A percentile compares a stretch with the other conserved stretches of the same genome.
Evolutionary conservation across 2,329 filamentous ascomycete species (phyloP).

Genomic region (Scedosporium dehoogii): DNA sequence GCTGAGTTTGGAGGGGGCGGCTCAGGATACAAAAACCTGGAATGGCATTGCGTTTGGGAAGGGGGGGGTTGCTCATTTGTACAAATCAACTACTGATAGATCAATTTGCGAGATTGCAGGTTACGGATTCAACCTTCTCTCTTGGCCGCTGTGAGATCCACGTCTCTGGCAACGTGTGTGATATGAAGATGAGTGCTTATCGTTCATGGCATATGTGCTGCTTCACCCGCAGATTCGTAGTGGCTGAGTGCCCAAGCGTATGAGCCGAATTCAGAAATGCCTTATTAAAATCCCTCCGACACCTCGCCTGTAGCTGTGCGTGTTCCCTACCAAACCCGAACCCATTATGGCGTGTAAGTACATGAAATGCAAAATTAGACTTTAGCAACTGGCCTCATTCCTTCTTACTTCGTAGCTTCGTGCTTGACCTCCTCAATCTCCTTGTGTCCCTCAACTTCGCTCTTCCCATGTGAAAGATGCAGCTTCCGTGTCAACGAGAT

Average conservation of each 20-base stretch:
- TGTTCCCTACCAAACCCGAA: neutral
- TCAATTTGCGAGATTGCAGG: neutral
- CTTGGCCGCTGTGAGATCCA: no score
- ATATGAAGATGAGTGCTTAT: no score
- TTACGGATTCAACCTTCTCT: neutral
- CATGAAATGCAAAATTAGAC: neutral
- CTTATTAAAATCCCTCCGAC: neutral
- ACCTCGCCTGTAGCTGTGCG: neutral
- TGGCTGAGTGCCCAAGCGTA: no score
- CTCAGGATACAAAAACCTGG: neutral
- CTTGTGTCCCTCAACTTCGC: neutral
- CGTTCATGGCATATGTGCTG: no score
- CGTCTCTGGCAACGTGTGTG: no score
- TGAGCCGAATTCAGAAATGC: no score
- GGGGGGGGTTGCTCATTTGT: constrained; percentile 3
- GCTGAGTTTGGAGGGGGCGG: no score
- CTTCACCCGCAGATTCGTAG: no score
- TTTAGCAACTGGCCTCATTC: neutral
- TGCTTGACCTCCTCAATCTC: neutral
- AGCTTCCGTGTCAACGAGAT: neutral
- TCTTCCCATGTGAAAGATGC: neutral
- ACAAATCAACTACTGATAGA: constrained; percentile 6
- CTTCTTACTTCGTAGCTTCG: neutral
- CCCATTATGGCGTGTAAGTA: neutral
- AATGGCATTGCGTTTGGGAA: neutral